These are phyloP conservation scores for Wickerhamomyces sp. DNA, from an alignment of 1,139 yeast genomes.

Conservation along the genomic window DNA sequence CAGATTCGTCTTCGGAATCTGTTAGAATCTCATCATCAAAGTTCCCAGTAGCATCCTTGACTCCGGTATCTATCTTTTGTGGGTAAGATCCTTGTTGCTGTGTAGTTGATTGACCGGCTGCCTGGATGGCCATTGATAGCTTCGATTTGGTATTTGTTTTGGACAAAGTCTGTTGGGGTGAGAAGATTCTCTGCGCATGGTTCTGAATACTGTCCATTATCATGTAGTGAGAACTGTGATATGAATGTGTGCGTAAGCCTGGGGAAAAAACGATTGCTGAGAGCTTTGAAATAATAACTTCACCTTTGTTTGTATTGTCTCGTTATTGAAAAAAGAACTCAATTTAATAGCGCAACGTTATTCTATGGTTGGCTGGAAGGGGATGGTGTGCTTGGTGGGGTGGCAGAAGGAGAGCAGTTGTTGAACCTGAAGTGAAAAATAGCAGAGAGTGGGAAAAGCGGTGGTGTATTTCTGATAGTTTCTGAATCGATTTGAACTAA, in stretches of 20 bases:
- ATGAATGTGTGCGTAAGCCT: too few relatives aligned
- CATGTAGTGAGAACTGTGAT: not conserved
- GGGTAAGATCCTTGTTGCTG: not conserved
- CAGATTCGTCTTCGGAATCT: slow-evolving; percentile 30
- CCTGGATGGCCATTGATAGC: slow-evolving; percentile 4
- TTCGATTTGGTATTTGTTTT: slow-evolving; percentile 1
- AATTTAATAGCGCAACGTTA: not conserved
- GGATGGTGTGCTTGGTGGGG: too few relatives aligned
- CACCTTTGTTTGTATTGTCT: too few relatives aligned
- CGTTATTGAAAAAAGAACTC: not conserved
- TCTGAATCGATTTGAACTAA: too few relatives aligned
- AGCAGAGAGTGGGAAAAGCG: too few relatives aligned
- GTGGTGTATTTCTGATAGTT: too few relatives aligned
- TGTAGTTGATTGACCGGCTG: not conserved
- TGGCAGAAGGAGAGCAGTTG: too few relatives aligned
- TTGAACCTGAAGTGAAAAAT: too few relatives aligned
- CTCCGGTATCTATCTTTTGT: not conserved
- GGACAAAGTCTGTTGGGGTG: not conserved
- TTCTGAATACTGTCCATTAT: not conserved
- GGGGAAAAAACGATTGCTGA: too few relatives aligned
- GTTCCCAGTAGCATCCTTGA: not conserved
- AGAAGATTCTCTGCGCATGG: not conserved
- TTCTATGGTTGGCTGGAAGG: too few relatives aligned
- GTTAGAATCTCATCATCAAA: slow-evolving; percentile 23
- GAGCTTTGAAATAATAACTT: too few relatives aligned